These are phyloP conservation scores for Aulographum hederae DNA, from an alignment of 2,329 filamentous ascomycete species.

Conservation along the genomic window DNA sequence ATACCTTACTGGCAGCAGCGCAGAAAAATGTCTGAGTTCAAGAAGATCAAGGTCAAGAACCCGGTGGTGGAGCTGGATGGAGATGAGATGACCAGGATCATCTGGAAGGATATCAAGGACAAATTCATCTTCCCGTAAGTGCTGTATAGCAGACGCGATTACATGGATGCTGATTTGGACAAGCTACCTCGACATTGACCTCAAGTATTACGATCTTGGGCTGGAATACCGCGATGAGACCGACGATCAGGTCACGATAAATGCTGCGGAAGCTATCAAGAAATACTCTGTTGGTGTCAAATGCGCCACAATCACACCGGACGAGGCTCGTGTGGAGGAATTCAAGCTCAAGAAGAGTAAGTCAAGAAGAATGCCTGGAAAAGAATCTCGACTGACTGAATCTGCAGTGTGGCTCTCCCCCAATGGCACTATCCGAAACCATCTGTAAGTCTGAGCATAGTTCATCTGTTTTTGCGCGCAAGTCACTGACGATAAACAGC, in stretches of 20 bases:
- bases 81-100: conserved; percentile 91
- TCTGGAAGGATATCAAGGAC: conserved; percentile 98
- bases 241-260: conserved; percentile 85
- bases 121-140: conserved; percentile 75
- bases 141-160: no score
- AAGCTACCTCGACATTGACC: conserved; percentile 80
- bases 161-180: conserved; percentile 2
- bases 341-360: conserved; percentile 99
- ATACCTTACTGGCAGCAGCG: no score
- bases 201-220: conserved; percentile 95
- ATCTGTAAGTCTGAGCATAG: conserved; percentile 25
- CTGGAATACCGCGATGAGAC: conserved; percentile 91
- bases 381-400: conserved; percentile 32
- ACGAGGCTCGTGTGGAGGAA: conserved; percentile 90
- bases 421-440: conserved; percentile 68
- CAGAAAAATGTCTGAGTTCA: conserved; percentile 27
- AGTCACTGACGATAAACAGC: conserved; percentile 15
- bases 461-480: neutral
- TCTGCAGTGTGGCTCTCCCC: conserved; percentile 99
- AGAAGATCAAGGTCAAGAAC: conserved; percentile 99
- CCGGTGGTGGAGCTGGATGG: conserved; percentile 96
- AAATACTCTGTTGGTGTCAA: conserved; percentile 98
- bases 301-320: conserved; percentile 96
- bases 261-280: conserved; percentile 93
- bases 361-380: conserved; percentile 24